Conservation (phyloP, 2,329 filamentous ascomycete species). For the Dactylellina leptospora region DNA sequence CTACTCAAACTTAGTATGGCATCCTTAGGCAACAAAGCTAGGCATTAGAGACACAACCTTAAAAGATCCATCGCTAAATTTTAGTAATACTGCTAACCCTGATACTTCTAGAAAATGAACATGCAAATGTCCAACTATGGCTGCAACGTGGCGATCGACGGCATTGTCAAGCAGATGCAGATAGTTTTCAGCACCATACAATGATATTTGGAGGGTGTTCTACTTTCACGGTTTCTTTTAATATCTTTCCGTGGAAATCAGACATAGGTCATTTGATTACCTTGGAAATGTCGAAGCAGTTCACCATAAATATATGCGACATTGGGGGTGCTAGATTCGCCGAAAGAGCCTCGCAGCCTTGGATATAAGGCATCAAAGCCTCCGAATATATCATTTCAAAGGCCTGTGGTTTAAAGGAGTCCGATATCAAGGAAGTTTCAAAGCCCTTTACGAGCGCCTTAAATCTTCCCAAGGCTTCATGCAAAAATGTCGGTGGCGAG, state of each 20-base stretch:
- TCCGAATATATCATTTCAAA: conserved; percentile 80
- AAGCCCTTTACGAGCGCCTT: conserved; percentile 83
- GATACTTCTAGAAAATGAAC: conserved; percentile 77
- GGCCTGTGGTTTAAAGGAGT: conserved; percentile 69
- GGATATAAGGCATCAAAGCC: conserved; percentile 85
- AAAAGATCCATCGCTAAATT: conserved; percentile 62
- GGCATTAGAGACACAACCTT: too few species aligned
- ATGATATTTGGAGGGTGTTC: conserved; percentile 49
- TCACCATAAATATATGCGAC: conserved; percentile 75
- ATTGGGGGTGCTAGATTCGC: conserved; percentile 69
- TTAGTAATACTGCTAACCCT: conserved; percentile 73
- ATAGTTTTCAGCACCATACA: conserved; percentile 61
- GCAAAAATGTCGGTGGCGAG: conserved; percentile 79
- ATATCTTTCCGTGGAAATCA: background rate
- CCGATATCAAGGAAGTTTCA: conserved; percentile 77
- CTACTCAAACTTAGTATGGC: too few species aligned
- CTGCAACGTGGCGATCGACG: conserved; percentile 67
- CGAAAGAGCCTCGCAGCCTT: conserved; percentile 75
- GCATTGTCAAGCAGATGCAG: conserved; percentile 67
- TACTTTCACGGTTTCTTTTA: background rate
- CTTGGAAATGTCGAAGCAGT: conserved; percentile 72
- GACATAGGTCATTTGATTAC: conserved; percentile 63
- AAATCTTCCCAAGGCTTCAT: conserved; percentile 80
- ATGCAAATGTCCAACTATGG: conserved; percentile 74
- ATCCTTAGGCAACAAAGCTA: too few species aligned